Percentiles rank a stretch among this genome's conserved stretches.
Evolutionary conservation across 2,329 filamentous ascomycete genomes (phyloP).

Genomic region (Penicillium sp.): DNA sequence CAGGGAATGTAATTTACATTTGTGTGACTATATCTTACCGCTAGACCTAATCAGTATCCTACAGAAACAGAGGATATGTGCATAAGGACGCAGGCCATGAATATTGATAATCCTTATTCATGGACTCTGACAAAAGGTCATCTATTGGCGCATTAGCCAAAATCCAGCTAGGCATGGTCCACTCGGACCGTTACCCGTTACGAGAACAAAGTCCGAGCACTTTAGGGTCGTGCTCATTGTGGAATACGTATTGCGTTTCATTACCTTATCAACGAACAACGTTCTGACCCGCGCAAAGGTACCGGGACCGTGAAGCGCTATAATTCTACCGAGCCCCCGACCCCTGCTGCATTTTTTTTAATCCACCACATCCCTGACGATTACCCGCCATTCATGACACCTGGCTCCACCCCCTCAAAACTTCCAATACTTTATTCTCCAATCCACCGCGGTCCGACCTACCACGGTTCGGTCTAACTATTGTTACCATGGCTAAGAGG

Average conservation of each 20-base stretch:
- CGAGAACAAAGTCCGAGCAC: background rate
- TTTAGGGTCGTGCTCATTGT: no score
- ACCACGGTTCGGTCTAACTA: background rate
- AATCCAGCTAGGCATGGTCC: no score
- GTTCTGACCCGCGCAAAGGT: background rate
- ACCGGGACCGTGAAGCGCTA: background rate
- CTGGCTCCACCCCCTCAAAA: background rate
- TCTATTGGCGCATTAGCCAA: no score
- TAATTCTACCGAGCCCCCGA: background rate
- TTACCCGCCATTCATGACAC: background rate
- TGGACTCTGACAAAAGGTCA: no score
- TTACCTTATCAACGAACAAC: background rate
- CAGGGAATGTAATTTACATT: no score
- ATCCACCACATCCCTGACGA: background rate
- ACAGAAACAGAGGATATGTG: no score
- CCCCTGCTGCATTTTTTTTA: background rate
- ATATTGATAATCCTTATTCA: no score
- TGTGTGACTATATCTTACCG: no score
- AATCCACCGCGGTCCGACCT: background rate
- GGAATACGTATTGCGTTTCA: background rate
- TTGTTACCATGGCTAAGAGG: background rate
- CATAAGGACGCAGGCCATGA: no score
- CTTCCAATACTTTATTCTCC: background rate
- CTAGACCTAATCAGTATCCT: no score
- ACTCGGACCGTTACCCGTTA: background rate